phyloP scores from a whole-genome alignment of 495 filamentous ascomycete species.

The Aspergillus bertholletiae region DNA sequence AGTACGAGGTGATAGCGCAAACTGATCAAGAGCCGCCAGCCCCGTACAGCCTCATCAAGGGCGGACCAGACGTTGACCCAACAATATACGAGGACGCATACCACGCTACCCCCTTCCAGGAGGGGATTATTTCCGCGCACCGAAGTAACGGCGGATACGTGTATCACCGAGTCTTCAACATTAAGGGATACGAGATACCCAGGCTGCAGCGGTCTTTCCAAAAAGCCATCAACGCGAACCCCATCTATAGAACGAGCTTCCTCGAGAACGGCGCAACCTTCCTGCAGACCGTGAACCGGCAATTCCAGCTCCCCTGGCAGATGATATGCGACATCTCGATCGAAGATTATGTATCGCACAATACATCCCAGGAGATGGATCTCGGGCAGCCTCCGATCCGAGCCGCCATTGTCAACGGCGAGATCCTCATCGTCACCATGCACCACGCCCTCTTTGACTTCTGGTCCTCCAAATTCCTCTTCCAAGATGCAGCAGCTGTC shows the following conservation, averaged over 20 bases:
- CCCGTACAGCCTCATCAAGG: not conserved
- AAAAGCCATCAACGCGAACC: not conserved
- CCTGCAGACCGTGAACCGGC: not conserved
- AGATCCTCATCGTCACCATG: not conserved
- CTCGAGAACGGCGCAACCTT: not conserved
- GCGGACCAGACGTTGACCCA: too few species aligned
- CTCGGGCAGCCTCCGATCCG: not conserved
- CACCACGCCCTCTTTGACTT: not conserved
- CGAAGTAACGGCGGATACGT: not conserved
- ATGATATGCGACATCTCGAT: not conserved
- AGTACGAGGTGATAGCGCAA: too few species aligned
- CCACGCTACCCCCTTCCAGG: not conserved
- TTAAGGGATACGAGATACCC: not conserved
- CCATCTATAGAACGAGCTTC: too few species aligned
- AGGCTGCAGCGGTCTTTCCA: not conserved
- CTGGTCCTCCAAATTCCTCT: not conserved
- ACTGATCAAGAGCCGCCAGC: not conserved
- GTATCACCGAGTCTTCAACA: not conserved
- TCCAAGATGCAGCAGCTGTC: not conserved
- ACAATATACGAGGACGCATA: not conserved
- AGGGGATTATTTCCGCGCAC: not conserved
- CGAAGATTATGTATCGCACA: not conserved
- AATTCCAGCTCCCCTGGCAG: not conserved
- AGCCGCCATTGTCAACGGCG: not conserved
- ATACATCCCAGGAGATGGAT: not conserved